These are phyloP conservation scores for Flaveria trinervia DNA, from an alignment of 129 eudicot species.

Conservation along the genomic window DNA sequence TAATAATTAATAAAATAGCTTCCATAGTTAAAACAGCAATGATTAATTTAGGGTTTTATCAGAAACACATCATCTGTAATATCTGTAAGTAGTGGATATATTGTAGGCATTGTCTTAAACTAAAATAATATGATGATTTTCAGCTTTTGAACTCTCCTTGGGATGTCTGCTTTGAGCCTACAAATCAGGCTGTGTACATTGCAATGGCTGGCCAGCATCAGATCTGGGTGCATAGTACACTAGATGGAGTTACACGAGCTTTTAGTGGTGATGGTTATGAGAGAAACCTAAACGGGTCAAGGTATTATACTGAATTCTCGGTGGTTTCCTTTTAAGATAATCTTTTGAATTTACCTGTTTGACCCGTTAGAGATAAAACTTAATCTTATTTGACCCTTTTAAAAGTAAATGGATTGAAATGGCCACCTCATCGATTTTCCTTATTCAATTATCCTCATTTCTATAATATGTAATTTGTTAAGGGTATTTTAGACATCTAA, in stretches of 20 bases:
- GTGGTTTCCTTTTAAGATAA: background rate
- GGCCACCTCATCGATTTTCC: background rate
- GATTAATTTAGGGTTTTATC: background rate
- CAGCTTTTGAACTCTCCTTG: slow-evolving; percentile 99
- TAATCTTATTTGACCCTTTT: background rate
- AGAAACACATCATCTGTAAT: slow-evolving; percentile 11
- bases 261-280: slow-evolving; percentile 98
- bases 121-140: slow-evolving; percentile 31
- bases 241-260: slow-evolving; percentile 70
- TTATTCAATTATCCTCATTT: background rate
- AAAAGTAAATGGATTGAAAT: background rate
- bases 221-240: slow-evolving; percentile 77
- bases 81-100: background rate
- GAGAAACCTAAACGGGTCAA: slow-evolving; percentile 88
- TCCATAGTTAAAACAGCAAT: background rate
- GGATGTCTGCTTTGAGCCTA: slow-evolving; percentile 96
- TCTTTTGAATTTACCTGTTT: background rate
- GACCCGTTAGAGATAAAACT: background rate
- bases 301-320: slow-evolving; percentile 41
- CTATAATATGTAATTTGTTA: background rate
- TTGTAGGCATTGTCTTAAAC: background rate
- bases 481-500: slow-evolving; percentile 7
- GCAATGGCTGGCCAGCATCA: slow-evolving; percentile 99
- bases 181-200: slow-evolving; percentile 70
- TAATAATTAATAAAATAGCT: background rate